Evolutionary conservation across 2,329 filamentous ascomycete species (phyloP), one percentile per base, ranked within the genome.

Genomic region (Penicillium sp.): DNA sequence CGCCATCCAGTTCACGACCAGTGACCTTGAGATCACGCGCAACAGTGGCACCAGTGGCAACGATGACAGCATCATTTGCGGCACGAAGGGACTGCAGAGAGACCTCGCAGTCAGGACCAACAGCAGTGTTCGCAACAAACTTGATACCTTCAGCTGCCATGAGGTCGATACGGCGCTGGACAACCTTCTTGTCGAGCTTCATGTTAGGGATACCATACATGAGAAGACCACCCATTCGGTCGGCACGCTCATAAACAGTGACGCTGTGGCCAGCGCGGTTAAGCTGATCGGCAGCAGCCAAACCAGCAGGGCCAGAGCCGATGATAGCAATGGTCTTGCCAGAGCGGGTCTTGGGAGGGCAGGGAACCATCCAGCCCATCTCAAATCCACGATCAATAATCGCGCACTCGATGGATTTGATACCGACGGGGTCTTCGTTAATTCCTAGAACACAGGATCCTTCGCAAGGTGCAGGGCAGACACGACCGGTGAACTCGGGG

Each of bases 201-300:
- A 97, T 97, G 82, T 97, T 97, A 64, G 93, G 93, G 65, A 97
- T 97, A 65, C 93, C 93, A 72, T 97, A 97, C 93, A 97, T 97
- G 69, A 97, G 84, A 53, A 97, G 82, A 75, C 93, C 93, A 77
- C 93, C 93, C 55, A 88, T 80, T 62, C 93, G 90, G 72, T 97
- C 93, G 57, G 91, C 86, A 62, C 93, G 90, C 82, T 97, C 93
- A 70, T 94, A 97, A 17, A 97, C 85, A 12, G 91, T 96, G 52
- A 97, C 91, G 5, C 73, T 78, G 78, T 97, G 93, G 28, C 93
- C 93, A 66, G 89, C 90, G 67, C 88, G 89, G 84, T 97, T 97
- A 64, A 97, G 85, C 77, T 97, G 93, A 71, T 97, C 93, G 60
- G 93, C 92, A 57, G 85, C 85, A 53, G 93, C 91, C 66, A 97